Conservation (phyloP, 306 rosid species). For the Fagus crenata region DNA sequence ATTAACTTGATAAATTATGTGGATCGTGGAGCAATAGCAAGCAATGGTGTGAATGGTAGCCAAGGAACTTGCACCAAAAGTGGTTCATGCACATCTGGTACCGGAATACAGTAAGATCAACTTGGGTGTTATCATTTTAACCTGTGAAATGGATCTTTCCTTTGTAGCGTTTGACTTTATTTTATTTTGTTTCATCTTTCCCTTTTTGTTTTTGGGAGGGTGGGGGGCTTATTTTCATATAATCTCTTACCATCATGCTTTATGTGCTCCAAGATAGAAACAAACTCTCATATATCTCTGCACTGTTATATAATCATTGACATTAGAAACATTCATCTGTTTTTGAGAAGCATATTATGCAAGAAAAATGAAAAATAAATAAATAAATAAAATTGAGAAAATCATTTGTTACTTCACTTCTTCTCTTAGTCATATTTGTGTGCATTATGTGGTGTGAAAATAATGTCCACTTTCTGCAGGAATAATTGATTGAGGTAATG, state of each 20-base stretch:
- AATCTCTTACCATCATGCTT: too few species aligned
- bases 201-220: not conserved
- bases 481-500: too few species aligned
- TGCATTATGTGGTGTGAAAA: too few species aligned
- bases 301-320: too few species aligned
- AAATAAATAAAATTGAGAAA: not conserved
- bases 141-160: constrained; percentile 1
- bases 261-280: too few species aligned
- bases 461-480: too few species aligned
- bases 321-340: too few species aligned
- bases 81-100: constrained; percentile 66
- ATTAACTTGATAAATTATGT: constrained; percentile 79
- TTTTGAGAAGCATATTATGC: too few species aligned
- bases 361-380: too few species aligned
- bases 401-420: not conserved
- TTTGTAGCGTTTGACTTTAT: not conserved
- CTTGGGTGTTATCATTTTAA: constrained; percentile 7
- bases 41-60: constrained; percentile 92
- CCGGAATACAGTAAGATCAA: constrained; percentile 83
- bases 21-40: constrained; percentile 93
- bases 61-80: constrained; percentile 53
- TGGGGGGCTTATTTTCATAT: too few species aligned
- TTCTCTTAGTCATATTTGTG: not conserved
- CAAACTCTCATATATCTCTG: too few species aligned
- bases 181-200: constrained; percentile 3